Evolutionary conservation across 169 alveolate species (phyloP).

Genomic region (Cryptosporidium sp.): DNA sequence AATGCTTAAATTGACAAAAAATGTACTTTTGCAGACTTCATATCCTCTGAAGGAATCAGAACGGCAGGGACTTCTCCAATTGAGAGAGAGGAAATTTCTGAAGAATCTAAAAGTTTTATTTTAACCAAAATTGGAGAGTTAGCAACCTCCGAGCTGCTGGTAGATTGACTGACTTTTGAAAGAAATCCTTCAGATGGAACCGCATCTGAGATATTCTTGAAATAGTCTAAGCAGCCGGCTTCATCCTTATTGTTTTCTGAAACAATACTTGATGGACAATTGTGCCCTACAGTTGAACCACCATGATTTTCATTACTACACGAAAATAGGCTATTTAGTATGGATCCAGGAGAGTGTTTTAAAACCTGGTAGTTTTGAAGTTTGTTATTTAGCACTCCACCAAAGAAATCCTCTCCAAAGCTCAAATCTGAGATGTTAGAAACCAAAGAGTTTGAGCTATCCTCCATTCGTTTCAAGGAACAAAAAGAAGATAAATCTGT

Average conservation of each 20-base stretch:
- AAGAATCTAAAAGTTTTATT: constrained; percentile 17
- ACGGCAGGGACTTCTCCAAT: constrained; percentile 68
- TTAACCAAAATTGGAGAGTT: constrained; percentile 39
- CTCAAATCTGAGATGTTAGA: constrained; percentile 59
- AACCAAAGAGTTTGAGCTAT: constrained; percentile 54
- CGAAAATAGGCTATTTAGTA: background rate
- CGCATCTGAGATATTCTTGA: background rate
- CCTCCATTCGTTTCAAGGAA: constrained; percentile 40
- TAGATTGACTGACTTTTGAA: background rate
- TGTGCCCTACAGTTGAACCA: background rate
- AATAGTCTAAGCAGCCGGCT: background rate
- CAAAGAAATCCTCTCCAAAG: constrained; percentile 34
- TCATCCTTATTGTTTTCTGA: background rate
- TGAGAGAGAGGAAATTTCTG: constrained; percentile 42
- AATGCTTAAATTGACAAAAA: constrained; percentile 47
- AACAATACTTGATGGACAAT: background rate
- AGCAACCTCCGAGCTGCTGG: background rate
- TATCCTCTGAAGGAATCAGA: constrained; percentile 59
- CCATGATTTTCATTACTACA: background rate
- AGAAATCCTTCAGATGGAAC: constrained; percentile 14
- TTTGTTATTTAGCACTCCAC: background rate
- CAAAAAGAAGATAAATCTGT: constrained; percentile 20
- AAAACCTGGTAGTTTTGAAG: constrained; percentile 4
- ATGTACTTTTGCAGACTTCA: constrained; percentile 54
- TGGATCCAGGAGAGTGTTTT: background rate